Evolutionary conservation across 116 monocot genomes (phyloP).

Genomic region (Zostera marina): DNA sequence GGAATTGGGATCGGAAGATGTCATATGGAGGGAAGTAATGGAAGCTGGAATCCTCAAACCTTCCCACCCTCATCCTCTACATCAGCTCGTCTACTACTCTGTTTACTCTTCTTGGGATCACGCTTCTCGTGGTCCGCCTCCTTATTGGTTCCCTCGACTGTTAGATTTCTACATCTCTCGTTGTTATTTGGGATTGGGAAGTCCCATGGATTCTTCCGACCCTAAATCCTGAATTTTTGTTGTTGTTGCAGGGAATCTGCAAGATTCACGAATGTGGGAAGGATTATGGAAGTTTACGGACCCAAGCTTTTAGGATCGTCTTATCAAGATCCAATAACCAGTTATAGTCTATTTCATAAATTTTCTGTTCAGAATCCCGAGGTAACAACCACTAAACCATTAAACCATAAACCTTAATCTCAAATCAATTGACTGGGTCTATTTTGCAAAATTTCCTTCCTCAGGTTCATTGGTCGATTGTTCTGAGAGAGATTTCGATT

Average conservation of each 20-base stretch:
- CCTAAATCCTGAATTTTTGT: background rate
- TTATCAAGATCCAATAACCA: conserved; percentile 69
- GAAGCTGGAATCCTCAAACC: conserved; percentile 32
- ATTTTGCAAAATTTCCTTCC: background rate
- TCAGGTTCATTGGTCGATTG: conserved; percentile 85
- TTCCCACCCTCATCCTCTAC: conserved; percentile 53
- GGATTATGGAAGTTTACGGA: conserved; percentile 74
- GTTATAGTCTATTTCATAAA: conserved; percentile 56
- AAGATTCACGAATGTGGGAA: conserved; percentile 63
- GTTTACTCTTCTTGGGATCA: conserved; percentile 54
- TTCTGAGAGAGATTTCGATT: conserved; percentile 65
- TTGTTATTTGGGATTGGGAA: too few species aligned
- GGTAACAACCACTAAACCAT: too few species aligned
- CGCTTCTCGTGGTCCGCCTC: conserved; percentile 50
- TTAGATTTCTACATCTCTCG: conserved; percentile 8
- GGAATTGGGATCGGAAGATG: conserved; percentile 15
- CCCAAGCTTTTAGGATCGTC: conserved; percentile 49
- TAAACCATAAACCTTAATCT: too few species aligned
- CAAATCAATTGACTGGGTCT: background rate
- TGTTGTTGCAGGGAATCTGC: conserved; percentile 26
- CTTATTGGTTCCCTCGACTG: conserved; percentile 80
- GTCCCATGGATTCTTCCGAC: background rate
- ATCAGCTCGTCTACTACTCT: conserved; percentile 82
- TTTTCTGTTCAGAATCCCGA: conserved; percentile 61
- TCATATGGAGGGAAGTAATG: conserved; percentile 36